Conservation (phyloP, 805 yeast species). For the Cephaloascus albidus region DNA sequence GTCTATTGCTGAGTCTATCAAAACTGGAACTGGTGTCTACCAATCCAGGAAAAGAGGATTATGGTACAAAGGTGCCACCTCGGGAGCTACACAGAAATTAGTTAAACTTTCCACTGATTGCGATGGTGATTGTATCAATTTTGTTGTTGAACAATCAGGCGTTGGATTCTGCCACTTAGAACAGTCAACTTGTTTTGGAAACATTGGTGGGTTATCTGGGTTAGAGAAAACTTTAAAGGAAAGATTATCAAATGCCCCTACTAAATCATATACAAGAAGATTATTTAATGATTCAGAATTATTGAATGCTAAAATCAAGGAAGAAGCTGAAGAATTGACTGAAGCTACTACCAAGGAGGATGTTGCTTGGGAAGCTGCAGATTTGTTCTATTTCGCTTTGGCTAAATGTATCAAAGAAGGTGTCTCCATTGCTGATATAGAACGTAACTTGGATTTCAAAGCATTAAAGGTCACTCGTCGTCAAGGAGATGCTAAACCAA, state of each 20-base stretch:
- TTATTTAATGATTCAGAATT: constrained; percentile 70
- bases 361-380: constrained; percentile 97
- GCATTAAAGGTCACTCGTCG: constrained; percentile 83
- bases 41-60: constrained; percentile 88
- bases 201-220: constrained; percentile 52
- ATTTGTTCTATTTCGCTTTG: constrained; percentile 53
- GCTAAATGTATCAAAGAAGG: constrained; percentile 57
- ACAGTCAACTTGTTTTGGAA: constrained; percentile 74
- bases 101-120: constrained; percentile 69
- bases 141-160: constrained; percentile 78
- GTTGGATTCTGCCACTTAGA: constrained; percentile 90
- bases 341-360: constrained; percentile 65
- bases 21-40: constrained; percentile 80
- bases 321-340: constrained; percentile 92
- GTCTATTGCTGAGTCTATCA: constrained; percentile 75
- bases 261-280: constrained; percentile 90
- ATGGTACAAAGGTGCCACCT: constrained; percentile 93
- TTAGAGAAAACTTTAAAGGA: constrained; percentile 59
- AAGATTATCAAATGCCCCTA: constrained; percentile 67
- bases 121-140: constrained; percentile 85
- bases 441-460: constrained; percentile 75
- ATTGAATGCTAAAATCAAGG: constrained; percentile 80
- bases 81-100: constrained; percentile 89
- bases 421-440: constrained; percentile 73
- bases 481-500: constrained; percentile 91